Evolutionary conservation across 176 grass and related monocot species (phyloP), one percentile per base, ranked within the genome.

Genomic region (Bothriochloa decipiens): DNA sequence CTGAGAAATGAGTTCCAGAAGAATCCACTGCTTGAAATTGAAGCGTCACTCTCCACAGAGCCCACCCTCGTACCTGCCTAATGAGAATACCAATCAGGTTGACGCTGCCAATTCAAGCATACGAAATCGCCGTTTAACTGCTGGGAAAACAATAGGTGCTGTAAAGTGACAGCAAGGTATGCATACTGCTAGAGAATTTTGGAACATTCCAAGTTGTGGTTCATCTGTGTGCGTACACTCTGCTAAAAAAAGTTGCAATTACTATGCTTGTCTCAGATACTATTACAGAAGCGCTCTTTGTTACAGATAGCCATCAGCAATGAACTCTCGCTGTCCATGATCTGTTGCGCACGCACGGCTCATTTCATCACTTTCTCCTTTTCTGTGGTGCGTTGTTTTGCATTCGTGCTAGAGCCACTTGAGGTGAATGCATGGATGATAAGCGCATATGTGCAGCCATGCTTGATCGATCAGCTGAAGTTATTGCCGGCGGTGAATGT

Each of bases 1-100:
- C 89, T 98, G 39, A 92, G 93, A 58, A 98, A 98, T 61, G 87
- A 92, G 65, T 93, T 95, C 69, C 96, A 98, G 52, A 93, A 98
- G 87, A 91, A 83, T 71, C 93, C 96, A 2, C 41, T 95, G 45
- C 67, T 90, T 3, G 91, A 90, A 6, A 47, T 88, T 1, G 91
- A 93, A 8, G 23, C 83, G 0, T 46, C 82, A 3, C 14, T 17
- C 14, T 46, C 82, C 12, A 62, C 43, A 23, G 87, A 92, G 65
- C 46, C 85, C 66, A 79, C 65, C 63, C 76, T 84, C 0, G 69
- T 93, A 77, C 8, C 85, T 46, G 81, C 75, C 37, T 98, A 57
- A 90, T 50, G 26, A 29, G 26, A 65, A 64, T 28, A 28, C 11
- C 1, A 6, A 65, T 65, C 12, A 65, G 11, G 62, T 65, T 29